Evolutionary conservation across 352 stramenopile species (phyloP), one percentile per base, ranked within the genome.

Genomic region (Phytopythium litorale): DNA sequence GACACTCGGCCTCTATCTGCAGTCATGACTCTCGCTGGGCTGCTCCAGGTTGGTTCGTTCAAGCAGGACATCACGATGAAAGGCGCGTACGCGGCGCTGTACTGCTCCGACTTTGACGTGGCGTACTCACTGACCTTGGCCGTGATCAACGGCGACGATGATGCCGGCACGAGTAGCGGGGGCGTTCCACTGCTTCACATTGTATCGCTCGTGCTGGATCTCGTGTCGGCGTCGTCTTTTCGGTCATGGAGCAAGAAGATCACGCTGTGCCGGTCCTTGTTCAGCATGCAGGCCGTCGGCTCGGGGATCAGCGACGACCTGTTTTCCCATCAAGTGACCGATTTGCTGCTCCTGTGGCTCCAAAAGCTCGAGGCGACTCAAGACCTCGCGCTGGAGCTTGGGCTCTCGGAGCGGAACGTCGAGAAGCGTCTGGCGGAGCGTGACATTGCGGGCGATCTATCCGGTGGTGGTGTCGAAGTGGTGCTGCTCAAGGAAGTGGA

Each of bases 41-140:
- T 91, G 16, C 66, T 91, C 21, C 75, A 66, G 35, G 68, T 89
- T 13, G 66, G 74, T 37, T 59, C 65, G 13, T 46, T 70, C 18
- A 75, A 74, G 43, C 58, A 79, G 25, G 65, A 77, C 45, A 87
- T 90, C 42, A 62, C 71, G 65, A 75, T 89, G 65, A 87, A 89
- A 66, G 79, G 78, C 12, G 77, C 81, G 7, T 88, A 90, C 58
- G 76, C 83, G 7, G 79, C 83, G 4, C 60, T 92, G 1, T 89
- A 90, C 37, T 89, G 79, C 38, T 70, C 73, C 37, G 81, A 92
- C 61, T 90, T 79, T 23, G 79, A 89, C 37, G 73, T 83, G 51
- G 77, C 81, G 16, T 75, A 80, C 33, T 58, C 68, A 13, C 60
- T 92, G 35, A 82, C 75, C 1, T 76, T 70, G 37, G 59, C 78